Percentiles rank a stretch among this genome's conserved stretches.
Conservation (phyloP, 139 green algal species). For the Monoraphidium neglectum region DNA sequence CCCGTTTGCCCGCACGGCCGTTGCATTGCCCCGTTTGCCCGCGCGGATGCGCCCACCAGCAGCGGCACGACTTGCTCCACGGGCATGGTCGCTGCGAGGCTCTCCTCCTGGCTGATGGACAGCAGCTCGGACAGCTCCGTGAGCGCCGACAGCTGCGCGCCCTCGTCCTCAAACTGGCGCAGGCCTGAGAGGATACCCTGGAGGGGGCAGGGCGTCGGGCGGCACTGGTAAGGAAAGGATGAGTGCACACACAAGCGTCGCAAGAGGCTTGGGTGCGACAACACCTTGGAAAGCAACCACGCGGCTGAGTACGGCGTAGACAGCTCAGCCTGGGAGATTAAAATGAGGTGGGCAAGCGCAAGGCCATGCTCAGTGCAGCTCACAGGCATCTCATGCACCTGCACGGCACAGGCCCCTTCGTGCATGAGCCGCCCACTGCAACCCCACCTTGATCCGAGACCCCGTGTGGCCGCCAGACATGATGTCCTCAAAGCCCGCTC, state of each 20-base stretch:
- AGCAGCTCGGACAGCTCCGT: slow-evolving; percentile 92
- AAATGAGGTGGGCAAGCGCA: no score
- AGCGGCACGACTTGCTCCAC: slow-evolving; percentile 86
- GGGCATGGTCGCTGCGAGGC: slow-evolving; percentile 73
- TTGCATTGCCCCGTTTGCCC: no score
- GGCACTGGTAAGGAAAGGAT: not conserved
- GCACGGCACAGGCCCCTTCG: no score
- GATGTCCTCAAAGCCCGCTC: slow-evolving; percentile 84
- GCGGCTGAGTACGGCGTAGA: not conserved
- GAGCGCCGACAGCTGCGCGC: slow-evolving; percentile 76
- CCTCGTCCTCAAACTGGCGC: slow-evolving; percentile 75
- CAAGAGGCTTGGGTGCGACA: not conserved
- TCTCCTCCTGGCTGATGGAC: slow-evolving; percentile 90
- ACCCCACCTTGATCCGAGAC: slow-evolving; percentile 60
- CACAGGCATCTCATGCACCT: no score
- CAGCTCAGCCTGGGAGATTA: no score
- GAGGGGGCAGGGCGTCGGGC: not conserved
- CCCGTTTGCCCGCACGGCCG: no score
- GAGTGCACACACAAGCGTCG: not conserved
- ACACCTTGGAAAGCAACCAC: not conserved
- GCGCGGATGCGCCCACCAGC: slow-evolving; percentile 82
- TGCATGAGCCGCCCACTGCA: not conserved
- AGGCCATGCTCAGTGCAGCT: no score
- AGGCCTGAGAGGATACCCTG: slow-evolving; percentile 81
- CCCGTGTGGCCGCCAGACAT: slow-evolving; percentile 30